Evolutionary conservation across 345 rosid genomes (phyloP).

Genomic region (Erysimum cheiranthoides): DNA sequence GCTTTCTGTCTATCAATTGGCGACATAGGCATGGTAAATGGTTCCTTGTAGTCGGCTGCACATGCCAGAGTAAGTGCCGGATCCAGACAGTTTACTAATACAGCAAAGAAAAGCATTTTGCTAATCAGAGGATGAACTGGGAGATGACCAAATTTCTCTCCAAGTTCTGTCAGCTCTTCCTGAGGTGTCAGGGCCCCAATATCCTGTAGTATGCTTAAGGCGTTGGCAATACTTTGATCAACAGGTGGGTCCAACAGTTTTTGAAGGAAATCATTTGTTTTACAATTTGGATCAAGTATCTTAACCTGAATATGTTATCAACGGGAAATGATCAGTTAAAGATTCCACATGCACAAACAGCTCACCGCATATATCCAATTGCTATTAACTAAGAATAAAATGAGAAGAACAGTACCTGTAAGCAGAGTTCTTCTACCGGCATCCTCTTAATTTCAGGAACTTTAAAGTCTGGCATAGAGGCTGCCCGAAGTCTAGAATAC

Average conservation of each 20-base stretch:
- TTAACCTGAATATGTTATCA: slow-evolving; percentile 62
- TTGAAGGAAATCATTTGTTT: slow-evolving; percentile 67
- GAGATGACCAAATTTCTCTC: slow-evolving; percentile 81
- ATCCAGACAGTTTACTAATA: slow-evolving; percentile 90
- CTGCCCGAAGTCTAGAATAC: slow-evolving; percentile 77
- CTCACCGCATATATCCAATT: slow-evolving; percentile 8
- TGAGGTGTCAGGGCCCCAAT: slow-evolving; percentile 83
- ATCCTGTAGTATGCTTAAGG: slow-evolving; percentile 74
- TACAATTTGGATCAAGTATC: slow-evolving; percentile 76
- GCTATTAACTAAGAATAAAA: background rate
- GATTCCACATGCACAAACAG: slow-evolving; percentile 9
- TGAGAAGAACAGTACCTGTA: slow-evolving; percentile 61
- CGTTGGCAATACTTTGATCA: slow-evolving; percentile 72
- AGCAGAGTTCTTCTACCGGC: slow-evolving; percentile 94
- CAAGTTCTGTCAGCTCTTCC: slow-evolving; percentile 86
- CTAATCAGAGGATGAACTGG: slow-evolving; percentile 92
- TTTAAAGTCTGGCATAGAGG: slow-evolving; percentile 80
- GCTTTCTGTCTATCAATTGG: slow-evolving; percentile 80
- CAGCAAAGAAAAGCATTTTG: slow-evolving; percentile 93
- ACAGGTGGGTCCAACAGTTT: slow-evolving; percentile 92
- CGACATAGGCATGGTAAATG: slow-evolving; percentile 81
- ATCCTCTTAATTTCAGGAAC: slow-evolving; percentile 93
- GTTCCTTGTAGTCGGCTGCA: slow-evolving; percentile 89
- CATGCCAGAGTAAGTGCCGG: slow-evolving; percentile 97
- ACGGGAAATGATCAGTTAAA: slow-evolving; percentile 34